These are phyloP conservation scores for Penicillium bialowiezense DNA, from an alignment of 495 filamentous ascomycete genomes.

Conservation along the genomic window DNA sequence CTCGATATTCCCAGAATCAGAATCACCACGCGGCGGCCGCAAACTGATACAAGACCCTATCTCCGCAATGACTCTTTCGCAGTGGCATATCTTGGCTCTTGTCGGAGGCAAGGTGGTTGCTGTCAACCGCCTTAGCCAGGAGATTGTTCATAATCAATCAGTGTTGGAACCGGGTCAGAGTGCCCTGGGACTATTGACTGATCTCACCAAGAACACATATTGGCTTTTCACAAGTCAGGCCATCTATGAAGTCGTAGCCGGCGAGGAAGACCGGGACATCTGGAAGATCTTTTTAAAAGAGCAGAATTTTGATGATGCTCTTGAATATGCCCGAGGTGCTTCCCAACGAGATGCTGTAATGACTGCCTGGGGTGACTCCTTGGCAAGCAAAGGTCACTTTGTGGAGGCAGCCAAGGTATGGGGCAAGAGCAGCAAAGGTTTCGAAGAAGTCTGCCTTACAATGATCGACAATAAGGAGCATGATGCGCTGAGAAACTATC, in stretches of 20 bases:
- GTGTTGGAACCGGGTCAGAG: slow-evolving; percentile 79
- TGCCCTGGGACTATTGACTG: slow-evolving; percentile 76
- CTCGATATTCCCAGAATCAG: slow-evolving; percentile 64
- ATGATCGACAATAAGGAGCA: slow-evolving; percentile 88
- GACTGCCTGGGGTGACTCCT: slow-evolving; percentile 82
- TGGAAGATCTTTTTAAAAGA: slow-evolving; percentile 87
- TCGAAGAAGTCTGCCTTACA: slow-evolving; percentile 88
- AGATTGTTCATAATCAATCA: slow-evolving; percentile 78
- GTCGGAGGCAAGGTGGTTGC: slow-evolving; percentile 78
- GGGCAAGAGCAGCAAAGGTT: slow-evolving; percentile 92
- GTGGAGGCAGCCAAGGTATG: slow-evolving; percentile 85
- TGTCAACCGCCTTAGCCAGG: slow-evolving; percentile 80
- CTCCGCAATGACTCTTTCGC: slow-evolving; percentile 78
- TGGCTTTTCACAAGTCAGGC: slow-evolving; percentile 91
- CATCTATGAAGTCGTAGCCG: slow-evolving; percentile 89
- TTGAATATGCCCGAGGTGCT: slow-evolving; percentile 69
- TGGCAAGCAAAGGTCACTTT: slow-evolving; percentile 75
- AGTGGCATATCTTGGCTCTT: slow-evolving; percentile 88
- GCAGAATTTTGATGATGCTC: slow-evolving; percentile 83
- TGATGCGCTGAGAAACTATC: slow-evolving; percentile 88
- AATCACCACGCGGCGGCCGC: slow-evolving; percentile 60
- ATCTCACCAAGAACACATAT: slow-evolving; percentile 89
- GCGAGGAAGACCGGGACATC: slow-evolving; percentile 86
- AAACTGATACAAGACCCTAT: slow-evolving; percentile 66
- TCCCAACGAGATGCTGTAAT: slow-evolving; percentile 85